Conservation (phyloP, 164 flowering plant species). For the Vitis cinerea region DNA sequence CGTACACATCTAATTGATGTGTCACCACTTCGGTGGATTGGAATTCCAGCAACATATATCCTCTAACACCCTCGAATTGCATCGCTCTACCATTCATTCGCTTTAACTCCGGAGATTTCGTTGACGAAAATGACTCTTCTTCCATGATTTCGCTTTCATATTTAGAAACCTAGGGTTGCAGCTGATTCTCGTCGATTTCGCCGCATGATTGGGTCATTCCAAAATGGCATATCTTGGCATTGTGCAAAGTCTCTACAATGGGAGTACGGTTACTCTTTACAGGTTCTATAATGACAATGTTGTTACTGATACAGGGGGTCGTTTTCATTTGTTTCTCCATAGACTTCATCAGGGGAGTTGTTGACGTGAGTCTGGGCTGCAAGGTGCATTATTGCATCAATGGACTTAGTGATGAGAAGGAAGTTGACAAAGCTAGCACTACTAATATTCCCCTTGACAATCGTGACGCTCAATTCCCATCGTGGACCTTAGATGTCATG, state of each 20-base stretch:
- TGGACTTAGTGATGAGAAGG: too few species aligned
- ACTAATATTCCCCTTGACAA: background rate
- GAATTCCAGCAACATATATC: constrained; percentile 81
- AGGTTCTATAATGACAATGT: constrained; percentile 48
- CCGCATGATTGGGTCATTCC: constrained; percentile 65
- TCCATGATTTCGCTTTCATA: background rate
- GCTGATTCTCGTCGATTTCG: constrained; percentile 30
- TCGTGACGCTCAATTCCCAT: constrained; percentile 70
- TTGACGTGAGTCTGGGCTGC: too few species aligned
- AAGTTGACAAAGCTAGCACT: too few species aligned
- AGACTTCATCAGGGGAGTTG: too few species aligned
- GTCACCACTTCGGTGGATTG: constrained; percentile 44
- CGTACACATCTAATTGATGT: constrained; percentile 71
- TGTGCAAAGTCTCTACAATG: constrained; percentile 37
- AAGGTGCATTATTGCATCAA: too few species aligned
- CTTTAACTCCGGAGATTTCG: background rate
- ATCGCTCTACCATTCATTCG: constrained; percentile 10
- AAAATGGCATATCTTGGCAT: constrained; percentile 58
- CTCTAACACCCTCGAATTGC: constrained; percentile 59
- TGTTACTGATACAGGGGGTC: constrained; percentile 18
- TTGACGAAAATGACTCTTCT: background rate
- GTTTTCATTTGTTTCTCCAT: too few species aligned
- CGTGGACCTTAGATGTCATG: constrained; percentile 44
- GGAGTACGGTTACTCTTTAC: constrained; percentile 48
- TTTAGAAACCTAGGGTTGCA: background rate